Evolutionary conservation across 2,329 filamentous ascomycete genomes (phyloP), one percentile per base, ranked within the genome.

Genomic region (Scedosporium boydii): DNA sequence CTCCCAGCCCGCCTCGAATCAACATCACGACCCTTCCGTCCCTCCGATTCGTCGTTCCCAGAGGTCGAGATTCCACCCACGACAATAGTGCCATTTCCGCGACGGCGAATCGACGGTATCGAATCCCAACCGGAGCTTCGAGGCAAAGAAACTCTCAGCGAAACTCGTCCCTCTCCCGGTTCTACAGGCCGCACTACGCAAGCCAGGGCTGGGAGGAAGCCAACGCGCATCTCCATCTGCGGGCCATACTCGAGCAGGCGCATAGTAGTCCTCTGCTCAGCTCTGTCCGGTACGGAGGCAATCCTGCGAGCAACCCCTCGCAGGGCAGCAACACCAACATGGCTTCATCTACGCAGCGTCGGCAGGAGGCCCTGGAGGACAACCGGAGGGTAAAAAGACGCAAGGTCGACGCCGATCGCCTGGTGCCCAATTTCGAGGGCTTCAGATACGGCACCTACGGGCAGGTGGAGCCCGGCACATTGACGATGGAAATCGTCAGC

Each of bases 381-480:
- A 77, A 71, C 67, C 81, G 85, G 62, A 78, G 83, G 63, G 76
- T 76, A 58, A 92, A 92, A 73, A 83, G 89, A 56, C 82, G 88
- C 65, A 91, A 90, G 72, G 73, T 91, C 44, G 88, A 90, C 68
- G 79, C 83, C 1, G 87, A 89, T 65, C 80, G 80, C 57, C 73
- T 79, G 14, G 74, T 78, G 27, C 74, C 78, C 6, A 72, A 72
- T 46, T 82, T 79, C 67, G 77, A 75, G 64, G 83, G 81, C 2
- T 90, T 93, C 71, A 87, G 84, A 65, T 98, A 97, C 72, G 93
- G 93, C 23, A 87, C 87, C 69, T 91, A 88, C 72, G 93, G 93
- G 18, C 93, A 96, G 74, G 89, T 96, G 16, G 89, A 95, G 64
- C 84, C 91, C 0, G 93, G 92, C 3, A 82, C 84, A 66, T 77